Evolutionary conservation across 202 grass and related monocot species (phyloP).

Genomic region (Digitaria exilis): DNA sequence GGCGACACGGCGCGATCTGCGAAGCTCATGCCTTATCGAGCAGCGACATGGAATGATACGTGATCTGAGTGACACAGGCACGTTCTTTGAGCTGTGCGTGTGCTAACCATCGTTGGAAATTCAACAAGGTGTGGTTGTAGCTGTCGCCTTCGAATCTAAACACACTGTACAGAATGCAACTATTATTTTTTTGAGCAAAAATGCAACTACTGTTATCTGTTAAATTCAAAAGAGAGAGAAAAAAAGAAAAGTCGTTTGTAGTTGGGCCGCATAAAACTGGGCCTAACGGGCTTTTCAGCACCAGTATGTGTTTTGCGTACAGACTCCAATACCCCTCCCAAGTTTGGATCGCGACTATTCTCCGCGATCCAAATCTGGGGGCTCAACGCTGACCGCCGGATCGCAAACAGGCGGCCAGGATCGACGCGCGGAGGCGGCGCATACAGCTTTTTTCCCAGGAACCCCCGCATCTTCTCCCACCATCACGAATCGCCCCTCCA

Average conservation of each 20-base stretch:
- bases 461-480: background rate
- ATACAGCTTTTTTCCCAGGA: background rate
- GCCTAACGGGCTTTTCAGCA: background rate
- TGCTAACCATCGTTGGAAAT: background rate
- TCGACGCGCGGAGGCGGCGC: background rate
- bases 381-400: background rate
- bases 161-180: background rate
- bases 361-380: background rate
- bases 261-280: background rate
- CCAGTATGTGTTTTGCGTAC: background rate
- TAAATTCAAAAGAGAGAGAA: too few species aligned
- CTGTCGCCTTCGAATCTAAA: background rate
- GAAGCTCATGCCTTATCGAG: background rate
- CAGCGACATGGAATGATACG: slow-evolving; percentile 1
- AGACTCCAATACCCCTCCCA: background rate
- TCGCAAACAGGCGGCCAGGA: background rate
- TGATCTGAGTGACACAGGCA: background rate
- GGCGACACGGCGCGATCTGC: background rate
- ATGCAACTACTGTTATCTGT: too few species aligned
- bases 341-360: too few species aligned
- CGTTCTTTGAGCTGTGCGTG: background rate
- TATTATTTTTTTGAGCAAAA: too few species aligned
- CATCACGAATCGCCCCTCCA: background rate
- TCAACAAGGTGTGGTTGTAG: background rate
- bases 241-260: background rate